Conservation (phyloP, 352 stramenopile species). For the Phytophthora palmivora region DNA sequence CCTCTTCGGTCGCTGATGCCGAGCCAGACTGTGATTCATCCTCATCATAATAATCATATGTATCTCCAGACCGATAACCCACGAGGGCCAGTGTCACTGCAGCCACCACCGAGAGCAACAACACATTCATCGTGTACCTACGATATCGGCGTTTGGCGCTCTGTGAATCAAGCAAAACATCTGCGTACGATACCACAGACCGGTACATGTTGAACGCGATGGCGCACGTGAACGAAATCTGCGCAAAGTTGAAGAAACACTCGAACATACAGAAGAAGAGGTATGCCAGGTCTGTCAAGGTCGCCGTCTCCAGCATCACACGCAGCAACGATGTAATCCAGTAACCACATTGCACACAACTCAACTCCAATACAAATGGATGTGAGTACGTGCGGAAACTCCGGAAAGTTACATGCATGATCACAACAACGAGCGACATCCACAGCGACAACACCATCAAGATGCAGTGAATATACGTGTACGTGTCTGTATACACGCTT, state of each 20-base stretch:
- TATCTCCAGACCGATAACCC: conserved; percentile 48
- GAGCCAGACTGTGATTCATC: conserved; percentile 17
- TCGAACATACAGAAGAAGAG: conserved; percentile 76
- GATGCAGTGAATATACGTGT: conserved; percentile 77
- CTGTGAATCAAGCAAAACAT: conserved; percentile 74
- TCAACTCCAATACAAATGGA: conserved; percentile 73
- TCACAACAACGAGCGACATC: conserved; percentile 80
- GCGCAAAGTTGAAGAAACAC: conserved; percentile 81
- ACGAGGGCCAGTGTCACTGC: conserved; percentile 69
- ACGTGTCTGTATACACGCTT: conserved; percentile 41
- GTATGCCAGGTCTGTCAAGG: conserved; percentile 56
- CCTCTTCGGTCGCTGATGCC: conserved; percentile 36
- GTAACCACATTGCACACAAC: conserved; percentile 72
- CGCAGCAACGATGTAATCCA: conserved; percentile 74
- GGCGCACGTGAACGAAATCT: conserved; percentile 82
- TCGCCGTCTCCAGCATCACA: conserved; percentile 56
- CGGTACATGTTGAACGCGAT: conserved; percentile 87
- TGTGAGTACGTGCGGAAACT: conserved; percentile 81
- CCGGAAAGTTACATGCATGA: conserved; percentile 76
- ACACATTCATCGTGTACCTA: conserved; percentile 73
- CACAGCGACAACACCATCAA: conserved; percentile 80
- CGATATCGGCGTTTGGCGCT: conserved; percentile 64
- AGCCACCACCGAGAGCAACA: conserved; percentile 65
- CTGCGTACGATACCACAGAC: conserved; percentile 77
- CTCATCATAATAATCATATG: conserved; percentile 28